Evolutionary conservation across 352 stramenopile species (phyloP), one percentile per base, ranked within the genome.

Genomic region (Phytophthora syringae): DNA sequence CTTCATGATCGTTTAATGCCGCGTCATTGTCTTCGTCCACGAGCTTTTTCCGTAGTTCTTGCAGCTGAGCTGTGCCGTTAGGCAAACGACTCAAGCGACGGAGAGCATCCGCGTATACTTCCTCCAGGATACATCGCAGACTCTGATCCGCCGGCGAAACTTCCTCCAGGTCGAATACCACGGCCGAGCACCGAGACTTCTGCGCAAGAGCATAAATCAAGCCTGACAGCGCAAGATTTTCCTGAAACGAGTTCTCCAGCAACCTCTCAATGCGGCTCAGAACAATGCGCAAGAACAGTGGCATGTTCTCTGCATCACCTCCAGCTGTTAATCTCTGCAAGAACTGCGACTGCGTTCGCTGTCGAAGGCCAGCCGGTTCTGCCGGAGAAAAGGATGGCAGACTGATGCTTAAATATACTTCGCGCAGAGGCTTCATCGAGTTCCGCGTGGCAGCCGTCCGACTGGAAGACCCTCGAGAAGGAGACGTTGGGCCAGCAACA

Each of bases 191-290:
- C 18, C 72, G 71, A 6, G 70, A 56, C 63, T 92, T 92, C 11
- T 90, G 78, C 1, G 88, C 86, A 2, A 96, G 63, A n/a, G 76
- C 70, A 21, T 84, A 88, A 21, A 96, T 74, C 32, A 96, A 49
- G 5, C 88, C 88, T 3, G 88, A 96, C 2, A 96, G 63, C 16
- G 88, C 84, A 15, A 96, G 51, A 36, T 94, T 96, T 59, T 94
- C 88, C 5, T 92, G 72, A 39, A 96, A 89, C 5, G 86, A 93
- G 67, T 89, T 93, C 57, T 94, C 84, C 40, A 96, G 60, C 22
- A 94, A 60, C 9, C 86, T 74, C 60, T 94, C 86, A 6, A 92
- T 61, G 21, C 86, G 84, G 53, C 80, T 91, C 47, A 96, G 55
- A 45, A 94, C 76, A 52, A 94, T 81, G n/a, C 79, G 81, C 18